Evolutionary conservation across 495 filamentous ascomycete species (phyloP).

Genomic region (Penicillium coffeae): DNA sequence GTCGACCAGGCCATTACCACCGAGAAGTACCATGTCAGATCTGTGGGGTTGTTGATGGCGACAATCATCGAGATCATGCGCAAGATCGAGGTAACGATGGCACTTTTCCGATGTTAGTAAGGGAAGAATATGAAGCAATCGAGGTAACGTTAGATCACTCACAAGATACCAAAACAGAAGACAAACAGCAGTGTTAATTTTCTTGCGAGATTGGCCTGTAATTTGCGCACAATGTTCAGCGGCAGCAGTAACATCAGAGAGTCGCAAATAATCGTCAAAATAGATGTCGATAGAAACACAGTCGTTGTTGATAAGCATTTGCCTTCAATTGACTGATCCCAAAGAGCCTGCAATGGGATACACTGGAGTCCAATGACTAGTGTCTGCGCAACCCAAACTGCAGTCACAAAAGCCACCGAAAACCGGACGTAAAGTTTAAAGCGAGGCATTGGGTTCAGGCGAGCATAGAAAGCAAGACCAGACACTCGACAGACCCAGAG

Average conservation of each 20-base stretch:
- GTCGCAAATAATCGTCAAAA: slow-evolving; percentile 14
- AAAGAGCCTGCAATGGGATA: slow-evolving; percentile 15
- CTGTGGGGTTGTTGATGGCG: slow-evolving; percentile 7
- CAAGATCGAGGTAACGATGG: slow-evolving; percentile 10
- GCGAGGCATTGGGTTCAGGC: slow-evolving; percentile 19
- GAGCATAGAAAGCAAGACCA: slow-evolving; percentile 18
- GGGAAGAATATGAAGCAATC: neutral
- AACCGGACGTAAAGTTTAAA: slow-evolving; percentile 11
- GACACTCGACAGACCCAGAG: slow-evolving; percentile 22
- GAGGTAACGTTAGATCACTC: slow-evolving; percentile 1
- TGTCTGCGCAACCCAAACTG: slow-evolving; percentile 13
- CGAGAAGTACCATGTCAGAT: slow-evolving; percentile 23
- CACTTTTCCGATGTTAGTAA: neutral
- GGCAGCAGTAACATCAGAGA: slow-evolving; percentile 14
- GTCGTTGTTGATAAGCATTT: slow-evolving; percentile 11
- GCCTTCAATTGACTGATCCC: slow-evolving; percentile 2
- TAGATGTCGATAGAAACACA: slow-evolving; percentile 13
- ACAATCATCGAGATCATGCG: slow-evolving; percentile 19
- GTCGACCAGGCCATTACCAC: slow-evolving; percentile 16
- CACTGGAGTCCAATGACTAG: slow-evolving; percentile 17
- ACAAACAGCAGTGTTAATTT: slow-evolving; percentile 8
- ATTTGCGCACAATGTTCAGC: slow-evolving; percentile 8
- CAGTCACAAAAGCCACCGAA: slow-evolving; percentile 11
- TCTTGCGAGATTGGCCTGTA: slow-evolving; percentile 9
- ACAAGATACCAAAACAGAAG: slow-evolving; percentile 18